Evolutionary conservation across 1,139 yeast genomes (phyloP).

Genomic region (Schizosaccharomyces versatilis): DNA sequence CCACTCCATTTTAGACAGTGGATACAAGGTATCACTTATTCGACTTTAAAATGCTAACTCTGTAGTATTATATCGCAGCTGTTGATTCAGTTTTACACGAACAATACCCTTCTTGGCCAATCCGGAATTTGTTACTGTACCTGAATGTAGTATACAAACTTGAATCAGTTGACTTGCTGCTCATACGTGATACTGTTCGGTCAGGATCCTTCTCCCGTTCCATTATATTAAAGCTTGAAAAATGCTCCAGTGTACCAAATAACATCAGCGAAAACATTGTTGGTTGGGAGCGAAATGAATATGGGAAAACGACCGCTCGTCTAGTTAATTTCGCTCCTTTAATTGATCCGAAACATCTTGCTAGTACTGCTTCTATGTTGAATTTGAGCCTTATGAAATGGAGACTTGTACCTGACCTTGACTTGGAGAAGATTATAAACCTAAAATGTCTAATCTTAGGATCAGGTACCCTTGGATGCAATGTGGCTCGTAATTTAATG

Average conservation of each 20-base stretch:
- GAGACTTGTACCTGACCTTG: conserved; percentile 70
- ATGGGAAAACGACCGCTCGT: conserved; percentile 51
- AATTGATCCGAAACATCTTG: conserved; percentile 57
- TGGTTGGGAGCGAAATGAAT: conserved; percentile 76
- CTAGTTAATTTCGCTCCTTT: conserved; percentile 59
- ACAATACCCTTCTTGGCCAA: conserved; percentile 31
- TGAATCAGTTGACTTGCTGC: conserved; percentile 23
- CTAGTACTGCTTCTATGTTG: conserved; percentile 78
- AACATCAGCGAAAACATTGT: conserved; percentile 19
- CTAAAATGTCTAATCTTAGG: conserved; percentile 64
- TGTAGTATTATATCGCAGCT: conserved; percentile 24
- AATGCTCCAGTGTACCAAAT: neutral
- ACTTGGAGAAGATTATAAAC: conserved; percentile 38
- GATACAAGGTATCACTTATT: conserved; percentile 7
- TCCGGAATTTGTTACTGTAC: conserved; percentile 44
- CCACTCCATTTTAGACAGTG: conserved; percentile 2
- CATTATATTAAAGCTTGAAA: neutral
- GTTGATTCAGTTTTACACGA: conserved; percentile 33
- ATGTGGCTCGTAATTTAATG: conserved; percentile 59
- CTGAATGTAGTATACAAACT: conserved; percentile 24
- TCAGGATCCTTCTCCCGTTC: conserved; percentile 1
- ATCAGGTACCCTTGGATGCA: conserved; percentile 88
- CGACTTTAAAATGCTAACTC: neutral
- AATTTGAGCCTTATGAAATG: conserved; percentile 87
- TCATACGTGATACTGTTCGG: conserved; percentile 15